Evolutionary conservation across 257 asterid species (phyloP).

Genomic region (Ehretia macrophylla): DNA sequence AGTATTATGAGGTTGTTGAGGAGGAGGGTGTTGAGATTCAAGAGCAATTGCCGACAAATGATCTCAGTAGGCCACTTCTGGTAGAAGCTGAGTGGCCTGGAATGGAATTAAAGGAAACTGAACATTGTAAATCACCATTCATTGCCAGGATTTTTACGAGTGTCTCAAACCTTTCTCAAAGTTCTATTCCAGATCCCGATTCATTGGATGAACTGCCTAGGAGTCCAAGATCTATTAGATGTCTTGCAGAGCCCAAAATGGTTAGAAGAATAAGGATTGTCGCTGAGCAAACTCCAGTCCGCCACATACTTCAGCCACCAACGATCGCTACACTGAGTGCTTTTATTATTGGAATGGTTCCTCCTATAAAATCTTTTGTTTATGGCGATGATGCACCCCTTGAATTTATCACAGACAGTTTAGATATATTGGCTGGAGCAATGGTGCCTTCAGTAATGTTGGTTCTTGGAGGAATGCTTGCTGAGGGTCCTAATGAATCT

Average conservation of each 20-base stretch:
- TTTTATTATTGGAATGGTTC: slow-evolving; percentile 73
- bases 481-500: slow-evolving; percentile 87
- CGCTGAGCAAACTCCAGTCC: slow-evolving; percentile 77
- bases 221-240: slow-evolving; percentile 61
- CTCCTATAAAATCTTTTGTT: slow-evolving; percentile 58
- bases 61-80: slow-evolving; percentile 81
- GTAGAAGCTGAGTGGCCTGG: slow-evolving; percentile 99
- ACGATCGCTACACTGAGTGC: slow-evolving; percentile 73
- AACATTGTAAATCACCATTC: slow-evolving; percentile 74
- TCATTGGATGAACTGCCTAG: slow-evolving; percentile 46
- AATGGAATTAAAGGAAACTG: slow-evolving; percentile 82
- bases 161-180: slow-evolving; percentile 34
- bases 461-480: slow-evolving; percentile 90
- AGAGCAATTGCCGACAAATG: slow-evolving; percentile 38
- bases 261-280: slow-evolving; percentile 67
- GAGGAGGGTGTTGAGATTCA: slow-evolving; percentile 50
- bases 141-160: slow-evolving; percentile 58
- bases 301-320: slow-evolving; percentile 81
- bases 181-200: slow-evolving; percentile 44
- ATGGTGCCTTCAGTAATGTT: slow-evolving; percentile 96
- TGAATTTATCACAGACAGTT: slow-evolving; percentile 65
- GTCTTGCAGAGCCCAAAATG: slow-evolving; percentile 81
- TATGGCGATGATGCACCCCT: slow-evolving; percentile 75
- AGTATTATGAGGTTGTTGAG: slow-evolving; percentile 46
- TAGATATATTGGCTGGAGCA: slow-evolving; percentile 76